phyloP scores from a whole-genome alignment of 2,329 filamentous ascomycete species.

The Verticillium longisporum region DNA sequence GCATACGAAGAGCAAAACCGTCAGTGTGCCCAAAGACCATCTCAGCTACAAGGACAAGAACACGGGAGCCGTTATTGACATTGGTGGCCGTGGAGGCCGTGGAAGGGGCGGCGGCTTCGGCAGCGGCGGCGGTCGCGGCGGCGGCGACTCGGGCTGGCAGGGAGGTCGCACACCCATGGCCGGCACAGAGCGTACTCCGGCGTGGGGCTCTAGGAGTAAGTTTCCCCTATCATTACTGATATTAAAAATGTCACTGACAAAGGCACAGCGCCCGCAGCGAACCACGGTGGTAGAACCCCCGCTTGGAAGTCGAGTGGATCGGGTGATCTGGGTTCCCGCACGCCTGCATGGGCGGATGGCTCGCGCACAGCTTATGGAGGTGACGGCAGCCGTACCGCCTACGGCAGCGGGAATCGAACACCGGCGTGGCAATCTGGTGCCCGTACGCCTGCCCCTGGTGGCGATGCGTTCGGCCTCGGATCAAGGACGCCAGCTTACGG shows the following conservation, averaged over 20 bases:
- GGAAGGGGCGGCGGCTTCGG: conserved; percentile 37
- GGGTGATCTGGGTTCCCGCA: conserved; percentile 49
- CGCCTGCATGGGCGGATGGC: conserved; percentile 65
- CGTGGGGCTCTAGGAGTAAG: conserved; percentile 67
- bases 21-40: conserved; percentile 74
- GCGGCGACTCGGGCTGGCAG: conserved; percentile 47
- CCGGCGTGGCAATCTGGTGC: conserved; percentile 74
- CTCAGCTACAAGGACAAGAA: conserved; percentile 81
- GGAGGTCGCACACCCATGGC: conserved; percentile 63
- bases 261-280: conserved; percentile 42
- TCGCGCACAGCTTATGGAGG: conserved; percentile 64
- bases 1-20: conserved; percentile 88
- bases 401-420: conserved; percentile 66
- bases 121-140: conserved; percentile 34
- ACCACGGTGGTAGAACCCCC: conserved; percentile 49
- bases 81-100: conserved; percentile 43
- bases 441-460: conserved; percentile 53
- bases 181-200: conserved; percentile 64
- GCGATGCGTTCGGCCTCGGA: conserved; percentile 53
- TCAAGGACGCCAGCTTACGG: conserved; percentile 61
- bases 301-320: conserved; percentile 45
- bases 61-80: conserved; percentile 72
- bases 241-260: conserved; percentile 16
- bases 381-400: conserved; percentile 68
- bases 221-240: conserved; percentile 13